Evolutionary conservation across 257 asterid genomes (phyloP).

Genomic region (Rubia yunnanensis): DNA sequence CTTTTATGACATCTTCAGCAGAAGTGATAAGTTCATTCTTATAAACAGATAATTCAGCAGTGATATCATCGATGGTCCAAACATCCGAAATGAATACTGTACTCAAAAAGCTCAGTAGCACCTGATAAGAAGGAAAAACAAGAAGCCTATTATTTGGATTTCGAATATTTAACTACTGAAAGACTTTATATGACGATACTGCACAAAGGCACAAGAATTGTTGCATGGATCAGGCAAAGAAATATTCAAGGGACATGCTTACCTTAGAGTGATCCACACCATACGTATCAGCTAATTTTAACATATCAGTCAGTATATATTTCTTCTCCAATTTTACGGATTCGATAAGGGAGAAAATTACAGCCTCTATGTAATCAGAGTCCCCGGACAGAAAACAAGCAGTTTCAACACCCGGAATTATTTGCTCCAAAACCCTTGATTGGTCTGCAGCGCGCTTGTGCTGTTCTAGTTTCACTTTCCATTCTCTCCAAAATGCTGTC

Average conservation of each 20-base stretch:
- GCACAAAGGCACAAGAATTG: not conserved
- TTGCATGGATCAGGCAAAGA: not conserved
- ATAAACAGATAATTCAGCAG: constrained; percentile 48
- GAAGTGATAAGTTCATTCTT: constrained; percentile 46
- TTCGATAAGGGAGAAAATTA: constrained; percentile 61
- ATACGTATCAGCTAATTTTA: constrained; percentile 53
- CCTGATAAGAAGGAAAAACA: constrained; percentile 37
- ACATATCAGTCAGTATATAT: constrained; percentile 54
- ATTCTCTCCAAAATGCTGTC: constrained; percentile 94
- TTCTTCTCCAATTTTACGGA: constrained; percentile 68
- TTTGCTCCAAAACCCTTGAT: constrained; percentile 77
- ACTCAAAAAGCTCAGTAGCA: constrained; percentile 61
- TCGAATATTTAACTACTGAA: not conserved
- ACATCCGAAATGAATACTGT: constrained; percentile 63
- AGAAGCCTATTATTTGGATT: not conserved
- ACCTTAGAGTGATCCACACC: constrained; percentile 70
- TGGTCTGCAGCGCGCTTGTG: constrained; percentile 77
- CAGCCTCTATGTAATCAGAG: constrained; percentile 57
- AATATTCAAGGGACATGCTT: constrained; percentile 12
- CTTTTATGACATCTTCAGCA: constrained; percentile 58
- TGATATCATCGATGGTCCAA: constrained; percentile 67
- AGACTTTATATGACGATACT: not conserved
- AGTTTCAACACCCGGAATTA: constrained; percentile 88
- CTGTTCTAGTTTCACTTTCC: constrained; percentile 90
- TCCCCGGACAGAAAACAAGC: constrained; percentile 81